Evolutionary conservation across 305 asterid genomes (phyloP).

Genomic region (Nicotiana rustica): DNA sequence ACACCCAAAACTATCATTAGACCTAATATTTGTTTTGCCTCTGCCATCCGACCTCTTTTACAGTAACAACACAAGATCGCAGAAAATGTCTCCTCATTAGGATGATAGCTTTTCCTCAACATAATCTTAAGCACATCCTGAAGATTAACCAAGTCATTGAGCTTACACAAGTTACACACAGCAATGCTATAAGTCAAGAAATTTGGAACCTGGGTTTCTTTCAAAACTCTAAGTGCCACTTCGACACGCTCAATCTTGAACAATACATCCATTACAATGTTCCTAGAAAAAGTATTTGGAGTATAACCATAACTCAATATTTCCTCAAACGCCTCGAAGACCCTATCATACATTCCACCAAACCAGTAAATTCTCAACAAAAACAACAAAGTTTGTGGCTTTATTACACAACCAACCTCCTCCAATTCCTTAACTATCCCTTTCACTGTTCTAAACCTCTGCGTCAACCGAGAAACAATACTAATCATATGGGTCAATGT

Average conservation of each 20-base stretch:
- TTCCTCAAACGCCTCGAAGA: constrained; percentile 57
- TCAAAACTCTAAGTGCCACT: constrained; percentile 57
- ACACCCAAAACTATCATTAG: constrained; percentile 67
- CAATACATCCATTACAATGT: constrained; percentile 68
- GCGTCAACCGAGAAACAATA: constrained; percentile 63
- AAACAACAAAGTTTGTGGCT: constrained; percentile 69
- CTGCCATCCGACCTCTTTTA: constrained; percentile 51
- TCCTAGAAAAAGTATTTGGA: constrained; percentile 63
- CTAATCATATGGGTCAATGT: constrained; percentile 61
- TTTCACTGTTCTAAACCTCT: constrained; percentile 51
- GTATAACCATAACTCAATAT: constrained; percentile 56
- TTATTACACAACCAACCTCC: constrained; percentile 56
- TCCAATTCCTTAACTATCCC: constrained; percentile 55
- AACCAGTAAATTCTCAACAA: constrained; percentile 77
- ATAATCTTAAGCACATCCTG: constrained; percentile 52
- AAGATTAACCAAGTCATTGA: constrained; percentile 54
- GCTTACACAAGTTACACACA: constrained; percentile 68
- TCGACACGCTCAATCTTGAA: constrained; percentile 59
- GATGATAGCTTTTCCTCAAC: constrained; percentile 62
- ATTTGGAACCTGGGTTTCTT: constrained; percentile 59
- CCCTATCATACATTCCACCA: constrained; percentile 68
- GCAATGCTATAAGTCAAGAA: constrained; percentile 74
- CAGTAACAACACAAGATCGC: constrained; percentile 68
- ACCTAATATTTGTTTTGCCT: constrained; percentile 66
- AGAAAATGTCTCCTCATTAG: constrained; percentile 62